phyloP scores from a whole-genome alignment of 129 eudicot genomes.

The Flaveria bidentis region DNA sequence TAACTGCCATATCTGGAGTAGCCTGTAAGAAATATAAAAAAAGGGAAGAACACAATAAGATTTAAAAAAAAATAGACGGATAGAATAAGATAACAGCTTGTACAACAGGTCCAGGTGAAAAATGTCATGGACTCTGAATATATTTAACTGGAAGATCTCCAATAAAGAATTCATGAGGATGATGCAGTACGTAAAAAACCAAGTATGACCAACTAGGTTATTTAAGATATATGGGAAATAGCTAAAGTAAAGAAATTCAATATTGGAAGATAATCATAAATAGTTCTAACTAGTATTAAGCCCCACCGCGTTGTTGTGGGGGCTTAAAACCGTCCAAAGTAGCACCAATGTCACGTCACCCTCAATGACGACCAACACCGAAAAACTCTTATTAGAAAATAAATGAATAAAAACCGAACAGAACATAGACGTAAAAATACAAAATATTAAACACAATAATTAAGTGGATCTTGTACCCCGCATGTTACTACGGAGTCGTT shows the following conservation, averaged over 20 bases:
- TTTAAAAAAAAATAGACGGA: neutral
- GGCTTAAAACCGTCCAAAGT: too few relatives aligned
- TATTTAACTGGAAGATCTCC: slow-evolving; percentile 16
- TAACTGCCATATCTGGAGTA: slow-evolving; percentile 99
- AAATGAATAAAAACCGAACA: too few relatives aligned
- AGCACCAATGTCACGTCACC: too few relatives aligned
- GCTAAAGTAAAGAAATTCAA: slow-evolving; percentile 12
- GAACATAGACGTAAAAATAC: too few relatives aligned
- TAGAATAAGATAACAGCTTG: slow-evolving; percentile 11
- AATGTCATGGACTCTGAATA: neutral
- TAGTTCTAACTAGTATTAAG: too few relatives aligned
- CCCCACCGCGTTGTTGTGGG: too few relatives aligned
- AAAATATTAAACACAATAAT: too few relatives aligned
- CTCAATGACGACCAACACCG: too few relatives aligned
- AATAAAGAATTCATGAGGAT: neutral
- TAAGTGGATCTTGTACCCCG: too few relatives aligned
- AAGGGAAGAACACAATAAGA: neutral
- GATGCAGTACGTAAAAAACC: slow-evolving; percentile 10
- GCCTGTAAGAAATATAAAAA: slow-evolving; percentile 48
- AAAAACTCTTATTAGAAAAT: too few relatives aligned
- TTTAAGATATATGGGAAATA: slow-evolving; percentile 5
- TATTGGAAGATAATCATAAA: neutral
- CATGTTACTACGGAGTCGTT: too few relatives aligned
- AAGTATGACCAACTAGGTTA: slow-evolving; percentile 13
- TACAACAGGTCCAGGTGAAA: neutral